Evolutionary conservation across 805 yeast genomes (phyloP), one percentile per base, ranked within the genome.

Genomic region (Lipomyces yamanashiensis): DNA sequence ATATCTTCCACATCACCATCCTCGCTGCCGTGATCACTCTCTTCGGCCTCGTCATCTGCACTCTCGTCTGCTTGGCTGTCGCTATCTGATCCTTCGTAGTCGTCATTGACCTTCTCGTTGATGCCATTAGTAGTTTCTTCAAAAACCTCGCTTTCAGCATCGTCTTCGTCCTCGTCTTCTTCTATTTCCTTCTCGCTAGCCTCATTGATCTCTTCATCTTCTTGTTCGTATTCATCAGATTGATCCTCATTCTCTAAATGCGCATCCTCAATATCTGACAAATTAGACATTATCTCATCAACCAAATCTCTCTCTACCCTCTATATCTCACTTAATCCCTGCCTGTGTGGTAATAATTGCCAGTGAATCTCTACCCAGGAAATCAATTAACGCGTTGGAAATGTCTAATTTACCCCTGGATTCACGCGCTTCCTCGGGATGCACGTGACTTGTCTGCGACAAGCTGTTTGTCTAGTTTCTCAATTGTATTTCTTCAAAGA

Each of bases 171-270:
- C 3, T 17, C 33, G 28, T 21, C 50, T 2, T 44, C 21, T 2
- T 52, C 58, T 9, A 34, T 52, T 13, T 44, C 57, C 40, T 45
- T 53, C 39, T 36, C 45, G 34, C 33, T 39, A 17, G 53, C 43
- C 13, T 17, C 45, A 21, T 52, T 36, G 19, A 39, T 21, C 17
- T 56, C 54, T 7, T 45, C 60, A 15, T 23, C 59, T 21, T 43
- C 45, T 17, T 54, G 34, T 8, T n/a, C 23, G 52, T n/a, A 21
- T 21, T 52, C 55, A 2, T 52, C 55, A 47, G n/a, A 15, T 23
- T 23, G 36, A 47, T 17, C 45, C 40, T 39, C 37, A 40, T 9
- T 36, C 33, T 17, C 44, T 3, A 17, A 19, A n/a, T 19, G n/a
- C 13, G n/a, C 45, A 7, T 52, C 55, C 19, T 15, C 54, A 7